phyloP scores from a whole-genome alignment of 2,329 filamentous ascomycete species.

The Colletotrichum siamense region DNA sequence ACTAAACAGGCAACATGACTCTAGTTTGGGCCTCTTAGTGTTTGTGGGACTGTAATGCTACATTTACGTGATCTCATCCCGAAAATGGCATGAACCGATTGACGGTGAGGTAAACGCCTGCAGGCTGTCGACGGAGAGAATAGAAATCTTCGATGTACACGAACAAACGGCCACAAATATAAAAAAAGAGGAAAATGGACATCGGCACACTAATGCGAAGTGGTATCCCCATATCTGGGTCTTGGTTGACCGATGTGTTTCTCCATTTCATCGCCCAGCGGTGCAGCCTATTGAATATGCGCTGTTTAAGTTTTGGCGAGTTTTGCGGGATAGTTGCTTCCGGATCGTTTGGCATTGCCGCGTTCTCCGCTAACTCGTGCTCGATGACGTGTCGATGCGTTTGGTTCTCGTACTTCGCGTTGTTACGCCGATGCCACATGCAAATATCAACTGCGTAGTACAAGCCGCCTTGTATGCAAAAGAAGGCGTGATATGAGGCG shows the following conservation, averaged over 20 bases:
- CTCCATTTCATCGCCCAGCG: neutral
- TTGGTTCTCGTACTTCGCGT: neutral
- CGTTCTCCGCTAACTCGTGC: neutral
- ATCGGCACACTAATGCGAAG: neutral
- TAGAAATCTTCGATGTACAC: neutral
- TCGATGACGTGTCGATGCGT: neutral
- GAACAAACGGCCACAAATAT: neutral
- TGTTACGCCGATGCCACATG: neutral
- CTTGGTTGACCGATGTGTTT: neutral
- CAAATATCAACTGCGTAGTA: neutral
- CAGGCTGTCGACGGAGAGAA: neutral
- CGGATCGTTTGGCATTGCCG: neutral
- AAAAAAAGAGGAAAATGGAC: neutral
- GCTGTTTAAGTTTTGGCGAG: neutral
- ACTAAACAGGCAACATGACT: no score
- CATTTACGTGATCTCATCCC: neutral
- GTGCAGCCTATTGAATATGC: neutral
- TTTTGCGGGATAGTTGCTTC: neutral
- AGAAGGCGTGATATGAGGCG: neutral
- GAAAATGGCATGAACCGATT: neutral
- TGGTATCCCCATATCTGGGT: neutral
- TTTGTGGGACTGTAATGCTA: no score
- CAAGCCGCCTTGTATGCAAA: neutral
- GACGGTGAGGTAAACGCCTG: neutral
- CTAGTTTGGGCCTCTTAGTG: no score